Evolutionary conservation across 371 early-diverging fungal species (phyloP), one percentile per base, ranked within the genome.

Genomic region (Gilbertella persicaria): DNA sequence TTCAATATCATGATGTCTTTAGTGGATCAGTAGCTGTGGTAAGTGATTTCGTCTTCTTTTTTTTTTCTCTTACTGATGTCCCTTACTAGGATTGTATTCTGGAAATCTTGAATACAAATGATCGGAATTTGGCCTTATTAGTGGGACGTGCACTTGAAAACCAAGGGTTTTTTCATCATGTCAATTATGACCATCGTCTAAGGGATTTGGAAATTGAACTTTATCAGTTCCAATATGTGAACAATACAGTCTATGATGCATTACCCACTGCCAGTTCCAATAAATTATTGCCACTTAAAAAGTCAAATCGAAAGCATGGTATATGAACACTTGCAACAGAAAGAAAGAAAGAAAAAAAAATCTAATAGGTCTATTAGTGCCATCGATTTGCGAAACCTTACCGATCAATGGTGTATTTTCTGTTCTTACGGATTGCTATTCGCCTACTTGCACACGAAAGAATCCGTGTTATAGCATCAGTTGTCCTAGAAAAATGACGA

Each of bases 81-180:
- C 7, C 12, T 17, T 4, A 20, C 2, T 35, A 62, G 62, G 86
- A 87, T 58, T 82, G 77, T 43, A 54, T 91, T 16, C 63, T 72
- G 2, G 64, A 60, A 13, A 83, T 93, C 26, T 81, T 92, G 57
- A 71, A 80, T 46, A 85, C 88, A 0, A 82, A 76, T 81, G 93
- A 95, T 61, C 79, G 96, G 42, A 89, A 90, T 47, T 62, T 92
- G 48, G 89, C 92, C 1, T 66, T 94, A n/a, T 73, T 90, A 2
- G 73, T 92, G 5, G 95, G 95, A 6, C 78, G 94, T 14, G 84
- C 91, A 8, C 65, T 95, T 50, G 93, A 88, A 62, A 76, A 83
- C 13, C 93, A 94, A 60, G 80, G 71, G 21, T 79, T 94, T 37
- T 89, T 94, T 62, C 89, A 91, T 55, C 93, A 94, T 60, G 88